Evolutionary conservation across 1,139 yeast genomes (phyloP).

Genomic region (Candida glucosophila): DNA sequence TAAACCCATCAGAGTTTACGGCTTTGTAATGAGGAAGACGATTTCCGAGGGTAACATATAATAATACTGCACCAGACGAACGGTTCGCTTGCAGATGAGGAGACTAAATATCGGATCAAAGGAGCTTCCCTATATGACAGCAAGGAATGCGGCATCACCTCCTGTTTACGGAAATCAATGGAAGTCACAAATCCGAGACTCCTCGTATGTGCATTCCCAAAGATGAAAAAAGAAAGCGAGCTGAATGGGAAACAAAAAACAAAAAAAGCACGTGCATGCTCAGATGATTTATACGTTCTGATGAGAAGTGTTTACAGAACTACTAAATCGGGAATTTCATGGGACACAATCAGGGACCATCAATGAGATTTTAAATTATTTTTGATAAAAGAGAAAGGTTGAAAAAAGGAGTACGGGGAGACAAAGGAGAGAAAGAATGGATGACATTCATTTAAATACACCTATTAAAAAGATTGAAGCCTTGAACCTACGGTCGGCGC

Average conservation of each 20-base stretch:
- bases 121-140: no score
- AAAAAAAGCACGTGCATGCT: no score
- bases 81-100: no score
- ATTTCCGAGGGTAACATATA: no score
- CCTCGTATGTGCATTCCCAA: not conserved
- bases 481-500: conserved; percentile 21
- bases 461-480: conserved; percentile 33
- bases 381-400: not conserved
- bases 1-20: no score
- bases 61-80: no score
- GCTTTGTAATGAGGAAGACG: no score
- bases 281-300: not conserved
- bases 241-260: no score
- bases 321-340: not conserved
- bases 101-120: no score
- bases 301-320: not conserved
- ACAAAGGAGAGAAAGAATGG: conserved; percentile 1
- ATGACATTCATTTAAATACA: conserved; percentile 17
- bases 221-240: not conserved
- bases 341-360: not conserved
- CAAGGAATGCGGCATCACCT: no score
- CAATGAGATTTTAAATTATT: not conserved
- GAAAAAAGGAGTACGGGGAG: not conserved
- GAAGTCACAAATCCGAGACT: no score
- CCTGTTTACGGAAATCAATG: no score